Conservation (phyloP, 768 basidiomycete genomes). For the Boletus fagicola region DNA sequence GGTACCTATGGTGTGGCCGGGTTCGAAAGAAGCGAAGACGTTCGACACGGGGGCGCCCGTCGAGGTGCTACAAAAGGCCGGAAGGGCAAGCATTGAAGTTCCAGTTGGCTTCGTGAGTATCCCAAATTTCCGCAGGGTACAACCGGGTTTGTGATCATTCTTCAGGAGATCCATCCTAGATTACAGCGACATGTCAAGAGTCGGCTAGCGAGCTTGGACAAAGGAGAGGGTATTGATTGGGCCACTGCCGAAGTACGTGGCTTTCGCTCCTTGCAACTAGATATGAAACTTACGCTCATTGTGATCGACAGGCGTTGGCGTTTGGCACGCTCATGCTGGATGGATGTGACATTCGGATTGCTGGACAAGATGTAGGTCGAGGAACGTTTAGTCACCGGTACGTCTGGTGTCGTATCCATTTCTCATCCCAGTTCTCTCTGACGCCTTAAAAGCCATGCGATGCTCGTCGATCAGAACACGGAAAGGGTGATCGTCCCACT, state of each 20-base stretch:
- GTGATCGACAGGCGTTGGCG: constrained; percentile 62
- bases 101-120: constrained; percentile 62
- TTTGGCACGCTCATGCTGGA: constrained; percentile 84
- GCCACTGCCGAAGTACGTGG: constrained; percentile 77
- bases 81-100: constrained; percentile 62
- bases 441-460: constrained; percentile 50
- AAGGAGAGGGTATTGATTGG: constrained; percentile 78
- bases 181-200: constrained; percentile 77
- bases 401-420: not conserved
- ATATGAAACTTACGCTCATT: not conserved
- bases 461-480: constrained; percentile 86
- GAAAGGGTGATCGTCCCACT: constrained; percentile 80
- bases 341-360: constrained; percentile 82
- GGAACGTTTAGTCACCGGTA: constrained; percentile 85
- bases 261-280: not conserved
- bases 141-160: not conserved
- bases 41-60: constrained; percentile 68
- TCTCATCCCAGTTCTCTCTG: not conserved
- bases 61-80: constrained; percentile 55
- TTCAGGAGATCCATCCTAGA: constrained; percentile 75
- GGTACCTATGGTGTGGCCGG: constrained; percentile 54
- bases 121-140: not conserved
- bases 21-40: constrained; percentile 47
- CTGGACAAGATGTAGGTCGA: constrained; percentile 89
- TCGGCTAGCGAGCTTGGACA: constrained; percentile 66